Percentiles rank a stretch among this genome's conserved stretches.
phyloP scores from a whole-genome alignment of 2,329 filamentous ascomycete genomes.

The Fulvia fulva region DNA sequence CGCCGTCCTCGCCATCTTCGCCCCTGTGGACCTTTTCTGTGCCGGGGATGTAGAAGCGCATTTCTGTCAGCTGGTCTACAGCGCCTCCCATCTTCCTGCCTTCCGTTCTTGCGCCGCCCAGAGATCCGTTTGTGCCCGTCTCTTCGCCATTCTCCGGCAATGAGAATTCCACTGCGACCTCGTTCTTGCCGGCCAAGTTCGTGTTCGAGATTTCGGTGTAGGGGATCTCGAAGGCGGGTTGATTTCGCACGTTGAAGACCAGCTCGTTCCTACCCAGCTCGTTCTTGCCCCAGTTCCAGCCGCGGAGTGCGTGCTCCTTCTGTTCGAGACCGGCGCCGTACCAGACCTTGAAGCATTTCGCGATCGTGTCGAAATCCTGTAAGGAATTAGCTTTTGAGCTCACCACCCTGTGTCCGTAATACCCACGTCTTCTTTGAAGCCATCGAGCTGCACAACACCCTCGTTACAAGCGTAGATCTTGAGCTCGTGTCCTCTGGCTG shows the following conservation, averaged over 20 bases:
- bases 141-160: slow-evolving; percentile 67
- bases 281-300: slow-evolving; percentile 99
- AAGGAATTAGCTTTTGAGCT: neutral
- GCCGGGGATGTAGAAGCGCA: slow-evolving; percentile 97
- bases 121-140: slow-evolving; percentile 67
- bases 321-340: slow-evolving; percentile 90
- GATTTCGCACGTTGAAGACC: slow-evolving; percentile 93
- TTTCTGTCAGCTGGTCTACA: slow-evolving; percentile 91
- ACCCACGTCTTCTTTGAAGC: slow-evolving; percentile 77
- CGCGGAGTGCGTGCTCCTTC: slow-evolving; percentile 88
- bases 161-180: slow-evolving; percentile 92
- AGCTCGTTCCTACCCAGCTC: slow-evolving; percentile 95
- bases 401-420: slow-evolving; percentile 1
- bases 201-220: slow-evolving; percentile 98
- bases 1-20: slow-evolving; percentile 66
- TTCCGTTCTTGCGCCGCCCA: slow-evolving; percentile 68
- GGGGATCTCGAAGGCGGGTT: slow-evolving; percentile 92
- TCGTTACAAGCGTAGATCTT: slow-evolving; percentile 84
- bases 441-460: slow-evolving; percentile 87
- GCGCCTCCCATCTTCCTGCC: slow-evolving; percentile 88
- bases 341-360: slow-evolving; percentile 96
- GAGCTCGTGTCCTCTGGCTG: slow-evolving; percentile 86
- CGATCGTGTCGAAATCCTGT: slow-evolving; percentile 81
- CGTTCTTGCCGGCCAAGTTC: slow-evolving; percentile 94
- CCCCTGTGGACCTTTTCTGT: slow-evolving; percentile 64